Evolutionary conservation across 2,329 filamentous ascomycete species (phyloP).

Genomic region (Fusarium irregulare): DNA sequence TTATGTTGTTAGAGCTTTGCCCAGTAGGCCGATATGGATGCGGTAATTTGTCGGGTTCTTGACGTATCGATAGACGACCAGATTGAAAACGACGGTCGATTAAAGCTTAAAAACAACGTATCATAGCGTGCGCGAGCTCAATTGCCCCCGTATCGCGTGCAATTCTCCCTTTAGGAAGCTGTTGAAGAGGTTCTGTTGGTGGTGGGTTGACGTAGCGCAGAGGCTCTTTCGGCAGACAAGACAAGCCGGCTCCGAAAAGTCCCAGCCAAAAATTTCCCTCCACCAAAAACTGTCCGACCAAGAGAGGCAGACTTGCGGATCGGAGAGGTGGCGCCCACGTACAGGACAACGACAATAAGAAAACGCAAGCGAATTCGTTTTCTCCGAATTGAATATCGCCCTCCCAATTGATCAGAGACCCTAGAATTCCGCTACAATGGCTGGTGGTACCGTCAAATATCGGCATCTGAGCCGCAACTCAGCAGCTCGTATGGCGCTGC

Average conservation of each 20-base stretch:
- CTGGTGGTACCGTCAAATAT: constrained; percentile 87
- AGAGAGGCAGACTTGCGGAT: constrained; percentile 19
- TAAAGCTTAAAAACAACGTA: constrained; percentile 44
- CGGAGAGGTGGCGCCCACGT: constrained; percentile 20
- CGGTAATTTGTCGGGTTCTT: constrained; percentile 46
- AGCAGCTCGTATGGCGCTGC: constrained; percentile 87
- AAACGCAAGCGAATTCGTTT: constrained; percentile 1
- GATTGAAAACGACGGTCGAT: constrained; percentile 30
- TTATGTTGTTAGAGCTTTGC: constrained; percentile 38
- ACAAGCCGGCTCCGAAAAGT: constrained; percentile 47
- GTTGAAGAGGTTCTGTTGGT: constrained; percentile 41
- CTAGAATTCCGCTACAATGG: constrained; percentile 67
- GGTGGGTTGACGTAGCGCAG: constrained; percentile 48
- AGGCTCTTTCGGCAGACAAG: constrained; percentile 44
- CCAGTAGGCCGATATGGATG: constrained; percentile 45
- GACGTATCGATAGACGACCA: constrained; percentile 33
- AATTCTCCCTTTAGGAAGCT: constrained; percentile 24
- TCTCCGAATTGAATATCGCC: background rate
- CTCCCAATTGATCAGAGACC: background rate
- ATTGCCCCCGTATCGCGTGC: constrained; percentile 40
- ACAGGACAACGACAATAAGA: constrained; percentile 12
- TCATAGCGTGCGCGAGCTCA: constrained; percentile 50
- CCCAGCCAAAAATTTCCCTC: constrained; percentile 50
- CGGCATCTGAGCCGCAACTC: constrained; percentile 88
- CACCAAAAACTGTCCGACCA: constrained; percentile 40